These are phyloP conservation scores for Alternaria panax DNA, from an alignment of 2,329 filamentous ascomycete genomes.

Conservation along the genomic window DNA sequence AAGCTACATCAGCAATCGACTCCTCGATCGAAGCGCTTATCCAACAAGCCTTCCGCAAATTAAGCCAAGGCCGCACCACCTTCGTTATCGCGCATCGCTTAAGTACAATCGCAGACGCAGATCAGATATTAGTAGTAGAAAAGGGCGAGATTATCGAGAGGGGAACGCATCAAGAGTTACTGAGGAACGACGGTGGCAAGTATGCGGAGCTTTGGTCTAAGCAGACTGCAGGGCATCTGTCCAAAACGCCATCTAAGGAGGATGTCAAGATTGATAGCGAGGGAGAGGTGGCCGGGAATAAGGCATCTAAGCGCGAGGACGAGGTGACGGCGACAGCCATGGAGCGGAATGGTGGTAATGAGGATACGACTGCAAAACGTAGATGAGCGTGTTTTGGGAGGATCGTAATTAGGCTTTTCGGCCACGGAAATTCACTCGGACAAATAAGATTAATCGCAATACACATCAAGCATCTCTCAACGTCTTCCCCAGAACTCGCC, in stretches of 20 bases:
- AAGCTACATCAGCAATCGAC: slow-evolving; percentile 88
- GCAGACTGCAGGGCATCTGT: slow-evolving; percentile 62
- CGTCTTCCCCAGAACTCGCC: background rate
- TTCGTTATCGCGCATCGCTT: slow-evolving; percentile 79
- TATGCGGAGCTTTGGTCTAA: slow-evolving; percentile 91
- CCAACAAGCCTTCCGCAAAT: slow-evolving; percentile 65
- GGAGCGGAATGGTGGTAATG: slow-evolving; percentile 16
- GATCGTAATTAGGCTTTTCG: background rate
- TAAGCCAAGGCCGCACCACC: slow-evolving; percentile 69
- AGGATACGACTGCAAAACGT: slow-evolving; percentile 20
- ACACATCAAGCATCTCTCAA: background rate
- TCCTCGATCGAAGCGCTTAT: slow-evolving; percentile 73
- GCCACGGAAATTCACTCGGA: background rate
- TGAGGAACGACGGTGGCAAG: slow-evolving; percentile 69
- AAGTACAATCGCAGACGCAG: slow-evolving; percentile 84
- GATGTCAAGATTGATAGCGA: slow-evolving; percentile 23
- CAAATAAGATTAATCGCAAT: background rate
- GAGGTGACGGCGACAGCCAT: slow-evolving; percentile 25
- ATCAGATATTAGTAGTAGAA: slow-evolving; percentile 82
- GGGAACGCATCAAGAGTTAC: slow-evolving; percentile 79
- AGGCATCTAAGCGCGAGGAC: slow-evolving; percentile 34
- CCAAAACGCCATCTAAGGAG: slow-evolving; percentile 28
- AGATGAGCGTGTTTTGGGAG: slow-evolving; percentile 10
- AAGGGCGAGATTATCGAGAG: slow-evolving; percentile 78
- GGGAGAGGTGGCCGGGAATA: slow-evolving; percentile 29